Percentiles rank a stretch among this genome's conserved stretches.
Evolutionary conservation across 139 green algal species (phyloP).

Genomic region (Chlamydomonas schloesseri): DNA sequence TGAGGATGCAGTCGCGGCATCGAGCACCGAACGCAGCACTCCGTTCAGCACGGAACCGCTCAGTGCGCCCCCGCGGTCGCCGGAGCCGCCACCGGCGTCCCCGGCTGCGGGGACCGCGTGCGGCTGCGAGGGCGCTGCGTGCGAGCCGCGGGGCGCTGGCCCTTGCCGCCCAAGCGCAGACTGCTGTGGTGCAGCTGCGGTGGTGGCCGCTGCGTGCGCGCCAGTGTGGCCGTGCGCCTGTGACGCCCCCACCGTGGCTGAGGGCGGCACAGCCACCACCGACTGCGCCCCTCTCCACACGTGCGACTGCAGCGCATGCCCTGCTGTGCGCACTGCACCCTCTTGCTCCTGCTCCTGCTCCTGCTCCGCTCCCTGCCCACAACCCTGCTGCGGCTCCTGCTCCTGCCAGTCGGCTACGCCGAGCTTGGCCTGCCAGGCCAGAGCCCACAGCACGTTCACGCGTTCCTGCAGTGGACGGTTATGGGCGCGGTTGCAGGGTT

Average conservation of each 20-base stretch:
- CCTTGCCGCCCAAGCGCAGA: too few relatives aligned
- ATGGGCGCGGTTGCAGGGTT: too few relatives aligned
- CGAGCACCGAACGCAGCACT: conserved; percentile 3
- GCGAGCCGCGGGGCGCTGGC: too few relatives aligned
- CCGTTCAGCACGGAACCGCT: not conserved
- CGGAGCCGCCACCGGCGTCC: too few relatives aligned
- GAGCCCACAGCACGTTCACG: conserved; percentile 47
- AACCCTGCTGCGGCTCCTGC: not conserved
- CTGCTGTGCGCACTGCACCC: not conserved
- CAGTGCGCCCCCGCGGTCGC: not conserved
- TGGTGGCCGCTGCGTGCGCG: too few relatives aligned
- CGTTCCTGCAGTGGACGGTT: conserved; percentile 22
- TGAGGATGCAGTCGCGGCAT: not conserved
- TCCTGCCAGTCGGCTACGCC: not conserved
- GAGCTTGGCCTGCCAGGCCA: conserved; percentile 43
- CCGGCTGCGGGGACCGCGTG: too few relatives aligned
- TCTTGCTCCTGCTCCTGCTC: not conserved
- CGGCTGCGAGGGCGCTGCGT: too few relatives aligned
- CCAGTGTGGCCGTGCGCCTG: too few relatives aligned
- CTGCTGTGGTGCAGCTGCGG: too few relatives aligned
- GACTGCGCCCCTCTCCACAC: not conserved
- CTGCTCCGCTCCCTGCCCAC: too few relatives aligned
- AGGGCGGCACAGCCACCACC: too few relatives aligned
- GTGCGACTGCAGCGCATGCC: not conserved
- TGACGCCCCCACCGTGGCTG: too few relatives aligned